Evolutionary conservation across 345 rosid genomes (phyloP).

Genomic region (Populus davidiana): DNA sequence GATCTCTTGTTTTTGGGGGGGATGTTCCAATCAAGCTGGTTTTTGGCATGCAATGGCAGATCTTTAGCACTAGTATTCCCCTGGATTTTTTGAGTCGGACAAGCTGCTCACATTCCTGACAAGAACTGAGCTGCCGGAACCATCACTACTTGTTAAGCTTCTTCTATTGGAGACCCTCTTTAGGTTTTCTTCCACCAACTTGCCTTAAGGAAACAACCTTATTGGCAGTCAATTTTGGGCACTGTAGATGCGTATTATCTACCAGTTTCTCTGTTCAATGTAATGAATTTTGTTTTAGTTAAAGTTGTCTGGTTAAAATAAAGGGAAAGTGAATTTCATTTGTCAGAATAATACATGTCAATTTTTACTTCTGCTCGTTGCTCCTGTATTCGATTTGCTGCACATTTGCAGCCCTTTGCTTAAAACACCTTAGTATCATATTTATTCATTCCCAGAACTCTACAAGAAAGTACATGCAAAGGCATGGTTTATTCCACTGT

Average conservation of each 20-base stretch:
- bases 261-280: not conserved
- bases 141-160: not conserved
- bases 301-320: not conserved
- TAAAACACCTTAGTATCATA: not conserved
- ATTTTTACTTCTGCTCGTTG: not conserved
- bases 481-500: too few species aligned
- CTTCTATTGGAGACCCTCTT: not conserved
- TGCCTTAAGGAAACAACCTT: not conserved
- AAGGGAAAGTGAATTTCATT: not conserved
- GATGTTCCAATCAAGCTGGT: not conserved
- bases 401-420: not conserved
- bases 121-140: not conserved
- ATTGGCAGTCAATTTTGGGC: constrained; percentile 1
- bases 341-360: not conserved
- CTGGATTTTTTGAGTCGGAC: not conserved
- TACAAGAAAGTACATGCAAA: too few species aligned
- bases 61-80: not conserved
- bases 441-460: not conserved
- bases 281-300: constrained; percentile 11
- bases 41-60: not conserved
- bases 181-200: not conserved
- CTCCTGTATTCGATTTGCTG: not conserved
- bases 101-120: not conserved
- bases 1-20: too few species aligned
- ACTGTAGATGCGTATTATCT: not conserved